phyloP scores from a whole-genome alignment of 345 rosid species.

The Lumnitzera racemosa region DNA sequence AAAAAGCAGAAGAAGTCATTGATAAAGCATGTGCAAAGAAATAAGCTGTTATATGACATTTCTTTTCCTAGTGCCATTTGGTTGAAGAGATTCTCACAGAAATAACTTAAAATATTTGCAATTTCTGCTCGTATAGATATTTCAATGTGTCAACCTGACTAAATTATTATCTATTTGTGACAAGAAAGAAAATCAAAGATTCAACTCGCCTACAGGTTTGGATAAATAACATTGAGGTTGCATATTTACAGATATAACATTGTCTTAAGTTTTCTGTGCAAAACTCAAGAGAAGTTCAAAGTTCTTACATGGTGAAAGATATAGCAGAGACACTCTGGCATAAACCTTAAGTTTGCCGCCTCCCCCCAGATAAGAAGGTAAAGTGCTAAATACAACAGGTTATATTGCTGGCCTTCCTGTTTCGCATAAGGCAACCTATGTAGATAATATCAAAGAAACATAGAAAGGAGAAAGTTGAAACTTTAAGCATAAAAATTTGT shows the following conservation, averaged over 20 bases:
- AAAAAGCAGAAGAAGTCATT: neutral
- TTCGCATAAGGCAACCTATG: slow-evolving; percentile 69
- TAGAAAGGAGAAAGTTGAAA: neutral
- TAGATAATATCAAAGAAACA: slow-evolving; percentile 2
- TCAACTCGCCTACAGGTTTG: too few species aligned
- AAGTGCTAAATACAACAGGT: slow-evolving; percentile 78
- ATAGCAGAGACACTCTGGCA: slow-evolving; percentile 92
- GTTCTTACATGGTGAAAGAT: slow-evolving; percentile 76
- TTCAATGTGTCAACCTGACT: neutral
- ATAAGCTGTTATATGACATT: too few species aligned
- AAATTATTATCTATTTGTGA: neutral
- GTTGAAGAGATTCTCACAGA: neutral
- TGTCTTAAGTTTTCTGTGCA: too few species aligned
- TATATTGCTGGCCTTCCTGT: slow-evolving; percentile 76
- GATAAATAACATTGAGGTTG: too few species aligned
- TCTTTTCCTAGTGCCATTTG: too few species aligned
- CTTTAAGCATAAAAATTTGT: too few species aligned
- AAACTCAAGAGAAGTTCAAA: too few species aligned
- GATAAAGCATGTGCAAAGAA: neutral
- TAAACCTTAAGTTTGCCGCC: slow-evolving; percentile 88
- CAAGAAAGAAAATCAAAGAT: too few species aligned
- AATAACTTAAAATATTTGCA: neutral
- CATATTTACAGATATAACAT: too few species aligned
- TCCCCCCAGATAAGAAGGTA: slow-evolving; percentile 99
- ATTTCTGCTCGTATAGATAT: neutral